Base-by-base conservation (phyloP, 306 rosid genomes). In the Calophaca sinica region DNA sequence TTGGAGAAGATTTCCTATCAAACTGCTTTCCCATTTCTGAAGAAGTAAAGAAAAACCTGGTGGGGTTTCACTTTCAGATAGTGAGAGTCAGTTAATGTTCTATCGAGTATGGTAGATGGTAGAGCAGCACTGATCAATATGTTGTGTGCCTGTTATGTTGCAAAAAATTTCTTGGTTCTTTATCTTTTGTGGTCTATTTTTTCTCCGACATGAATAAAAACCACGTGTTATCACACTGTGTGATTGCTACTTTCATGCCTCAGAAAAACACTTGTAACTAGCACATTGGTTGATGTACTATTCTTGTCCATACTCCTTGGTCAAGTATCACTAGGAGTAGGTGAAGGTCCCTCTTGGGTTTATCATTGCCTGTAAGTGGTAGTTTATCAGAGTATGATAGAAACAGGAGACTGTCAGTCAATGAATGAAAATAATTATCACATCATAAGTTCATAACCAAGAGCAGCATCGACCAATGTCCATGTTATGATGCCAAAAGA, bases 381-480 rank as follows among this genome's bases (percentile, higher is more conserved):
- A 52, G 65, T 75, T 36, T 54, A 1, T 14, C 38, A 31, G 46
- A 62, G 69, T 76, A 46, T 69, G 50, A 49, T 44, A 44, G 68
- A 61, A 60, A 48, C 3, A 6, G 26, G 55, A 60, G 52, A 32
- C 13, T 13, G 28, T 54, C 15, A 53, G 28, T 46, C 29, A 45
- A 28, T 62, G 54, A 45, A 45, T 54, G 70, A 59, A 62, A 60
- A 38, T 41, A 54, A 38, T 57, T 3, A 62, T 55, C 14, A 60
- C 59, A 33, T 83, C 36, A 31, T n/a, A n/a, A n/a, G n/a, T n/a
- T n/a, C n/a, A n/a, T 68, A 50, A 51, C 58, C 61, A 44, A 72
- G 66, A 61, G 79, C 26, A 68, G 73, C 73, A 61, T 68, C 11
- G 3, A 73, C 53, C 74, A 31, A 54, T 76, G 52, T 70, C 65